Base-by-base conservation (phyloP, 805 yeast species). In the fission yeast (Schizosaccharomyces pombe) region DNA sequence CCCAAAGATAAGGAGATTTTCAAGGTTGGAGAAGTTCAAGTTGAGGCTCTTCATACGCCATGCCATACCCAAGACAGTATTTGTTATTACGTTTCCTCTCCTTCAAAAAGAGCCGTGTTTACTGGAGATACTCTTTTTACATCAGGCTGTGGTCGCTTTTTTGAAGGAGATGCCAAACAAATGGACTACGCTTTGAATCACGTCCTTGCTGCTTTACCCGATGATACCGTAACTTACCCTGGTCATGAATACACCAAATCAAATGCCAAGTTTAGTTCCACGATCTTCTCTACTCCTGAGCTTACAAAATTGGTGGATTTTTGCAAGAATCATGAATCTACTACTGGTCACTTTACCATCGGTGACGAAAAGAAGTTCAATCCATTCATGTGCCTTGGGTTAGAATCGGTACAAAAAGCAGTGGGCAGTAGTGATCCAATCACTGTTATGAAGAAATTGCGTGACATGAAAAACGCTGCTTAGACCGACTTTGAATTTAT, bases 31-130 rank as follows among this genome's bases (percentile, higher is more conserved):
- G 69, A 73, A 57, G 63, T 89, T 53, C 72, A 76, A 16, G 75
- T 87, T 53, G 78, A 80, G 1, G 93, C 95, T 0, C 70, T 89
- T 40, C 89, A 89, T 67, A 91, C 99, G 0, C 98, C 99, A 3
- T 91, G 99, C 64, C 99, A 91, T 66, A 91, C 99, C 0, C 91
- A 82, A 67, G 99, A 91, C 67, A 85, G 95, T 2, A 83, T 91
- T 57, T 89, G 97, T 63, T 91, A 85, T 67, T 82, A 67, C 61
- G 85, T 76, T 0, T 60, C 64, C n/a, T 64, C 65, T 34, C 76
- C 86, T 0, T 73, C 72, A 33, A 77, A 85, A 60, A 72, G 71
- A 58, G 86, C 82, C 2, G 86, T 91, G 1, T 85, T 91, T 68
- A 85, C 96, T 0, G 99, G 99, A 11, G 99, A 91, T 67, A 91